Evolutionary conservation across 2,329 filamentous ascomycete genomes (phyloP), one percentile per base, ranked within the genome.

Genomic region (Aspergillus alliaceus): DNA sequence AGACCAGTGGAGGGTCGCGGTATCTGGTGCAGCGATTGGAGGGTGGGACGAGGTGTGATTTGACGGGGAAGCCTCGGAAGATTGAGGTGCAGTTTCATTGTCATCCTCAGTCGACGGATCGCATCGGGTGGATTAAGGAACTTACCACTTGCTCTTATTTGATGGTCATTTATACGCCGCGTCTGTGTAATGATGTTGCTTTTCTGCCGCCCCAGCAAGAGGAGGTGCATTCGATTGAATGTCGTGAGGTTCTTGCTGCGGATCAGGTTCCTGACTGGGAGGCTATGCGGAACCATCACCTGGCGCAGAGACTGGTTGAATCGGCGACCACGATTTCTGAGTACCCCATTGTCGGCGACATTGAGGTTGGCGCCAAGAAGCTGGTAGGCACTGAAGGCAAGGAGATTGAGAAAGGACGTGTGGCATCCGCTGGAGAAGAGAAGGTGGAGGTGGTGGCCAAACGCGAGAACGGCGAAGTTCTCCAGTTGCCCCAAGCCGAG

Each of bases 111-210:
- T 81, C 86, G 31, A 84, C 84, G 2, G 81, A 96, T 71, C 86
- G 88, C 48, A 96, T 97, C 66, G 89, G 88, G 42, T 92, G 91
- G 86, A 96, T 97, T 75, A 96, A 96, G 74, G 93, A 97, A 72
- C 86, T 93, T 1, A 90, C 89, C 2, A 96, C 91, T 11, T 97
- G 93, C 76, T 86, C 91, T 12, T 97, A 97, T 71, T 81, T 96
- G 53, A 96, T 97, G 92, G 86, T 96, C 31, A 85, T 97, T 61
- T 90, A 96, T 71, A 96, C 93, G 0, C 91, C 92, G 0, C 87
- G 91, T 1, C 84, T 97, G 12, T 97, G 93, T 77, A 86, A 89
- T 69, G 93, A 97, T 64, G 85, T 91, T 9, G 91, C 91, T 9
- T 97, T 97, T 72, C 79, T 89, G 53, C 92, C 93, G 0, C 90